Evolutionary conservation across 495 filamentous ascomycete genomes (phyloP), one percentile per base, ranked within the genome.

Genomic region (Penicillium lividum): DNA sequence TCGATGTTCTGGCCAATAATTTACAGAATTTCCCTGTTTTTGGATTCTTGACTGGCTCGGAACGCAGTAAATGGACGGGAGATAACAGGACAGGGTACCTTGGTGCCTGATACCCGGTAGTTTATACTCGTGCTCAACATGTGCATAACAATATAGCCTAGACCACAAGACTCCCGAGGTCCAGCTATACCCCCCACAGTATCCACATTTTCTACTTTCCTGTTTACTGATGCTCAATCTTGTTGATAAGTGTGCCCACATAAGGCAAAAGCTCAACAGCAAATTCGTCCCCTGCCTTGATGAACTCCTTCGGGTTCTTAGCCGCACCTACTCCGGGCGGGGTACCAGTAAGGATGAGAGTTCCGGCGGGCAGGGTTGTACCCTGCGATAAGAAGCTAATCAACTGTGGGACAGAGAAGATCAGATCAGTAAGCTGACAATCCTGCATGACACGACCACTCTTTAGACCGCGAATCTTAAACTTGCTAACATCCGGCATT

Each of bases 401-500:
- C 22, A 47, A 27, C 18, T 25, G 8, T 5, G 44, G 27, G 4
- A 47, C 44, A 7, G 22, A 25, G 27, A 47, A 47, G 28, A 47
- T 47, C 7, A 47, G 27, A 29, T 47, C 44, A 15, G 78, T 79
- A 55, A 81, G 58, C 25, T 70, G 68, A 54, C 79, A 82, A 55
- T 92, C 82, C 73, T 95, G 91, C 40, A 91, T 79, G 7, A 78
- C 80, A 61, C 80, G 68, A 3, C 88, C 91, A 65, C 92, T 93
- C 52, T 92, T 69, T 49, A 83, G 78, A 4, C 86, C 89, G 36
- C 70, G 70, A 50, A 92, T 90, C 45, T 73, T 76, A 40, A 92
- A 73, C 48, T 74, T 77, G 64, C 86, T 84, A 0, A 87, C 88
- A 63, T 92, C 85, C 11, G 79, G 73, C 44, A 86, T 63, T 15